Percentiles rank a stretch among this genome's conserved stretches.
Evolutionary conservation across 805 yeast genomes (phyloP).

Genomic region (Myxozyma monticola): DNA sequence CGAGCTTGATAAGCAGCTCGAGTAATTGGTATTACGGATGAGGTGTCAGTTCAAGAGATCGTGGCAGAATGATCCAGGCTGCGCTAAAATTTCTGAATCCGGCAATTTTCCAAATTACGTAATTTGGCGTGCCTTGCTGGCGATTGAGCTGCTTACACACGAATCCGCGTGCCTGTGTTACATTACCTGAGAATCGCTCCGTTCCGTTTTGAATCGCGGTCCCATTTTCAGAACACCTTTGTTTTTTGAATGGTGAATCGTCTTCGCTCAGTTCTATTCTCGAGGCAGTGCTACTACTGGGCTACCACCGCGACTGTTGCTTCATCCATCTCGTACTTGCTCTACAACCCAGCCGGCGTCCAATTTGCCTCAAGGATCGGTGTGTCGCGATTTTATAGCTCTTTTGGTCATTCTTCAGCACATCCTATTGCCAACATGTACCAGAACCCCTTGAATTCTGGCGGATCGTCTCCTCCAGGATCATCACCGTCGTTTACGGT

Average conservation of each 20-base stretch:
- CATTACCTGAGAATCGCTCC: too few relatives aligned
- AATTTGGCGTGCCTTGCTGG: too few relatives aligned
- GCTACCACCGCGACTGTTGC: conserved; percentile 32
- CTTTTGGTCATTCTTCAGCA: background rate
- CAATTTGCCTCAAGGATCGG: background rate
- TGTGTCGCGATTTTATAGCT: conserved; percentile 12
- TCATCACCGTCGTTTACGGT: conserved; percentile 12
- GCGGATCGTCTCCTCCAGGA: conserved; percentile 3
- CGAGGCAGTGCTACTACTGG: conserved; percentile 27
- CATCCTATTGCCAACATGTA: conserved; percentile 1
- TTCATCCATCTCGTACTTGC: conserved; percentile 21
- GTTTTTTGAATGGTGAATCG: conserved; percentile 23
- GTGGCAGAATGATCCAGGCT: too few relatives aligned
- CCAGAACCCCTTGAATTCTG: conserved; percentile 9
- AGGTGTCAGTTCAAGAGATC: too few relatives aligned
- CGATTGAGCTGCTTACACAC: too few relatives aligned
- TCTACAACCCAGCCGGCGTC: conserved; percentile 7
- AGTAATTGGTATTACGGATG: too few relatives aligned
- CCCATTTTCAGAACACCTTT: too few relatives aligned
- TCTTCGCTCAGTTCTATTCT: conserved; percentile 7
- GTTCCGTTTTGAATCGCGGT: too few relatives aligned
- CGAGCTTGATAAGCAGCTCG: too few relatives aligned
- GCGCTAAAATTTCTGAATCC: too few relatives aligned
- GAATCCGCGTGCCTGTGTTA: too few relatives aligned
- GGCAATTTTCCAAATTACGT: too few relatives aligned